A percentile compares a stretch with the other conserved stretches of the same genome.
Evolutionary conservation across 371 early-diverging fungal genomes (phyloP).

Genomic region (Apophysomyces variabilis): DNA sequence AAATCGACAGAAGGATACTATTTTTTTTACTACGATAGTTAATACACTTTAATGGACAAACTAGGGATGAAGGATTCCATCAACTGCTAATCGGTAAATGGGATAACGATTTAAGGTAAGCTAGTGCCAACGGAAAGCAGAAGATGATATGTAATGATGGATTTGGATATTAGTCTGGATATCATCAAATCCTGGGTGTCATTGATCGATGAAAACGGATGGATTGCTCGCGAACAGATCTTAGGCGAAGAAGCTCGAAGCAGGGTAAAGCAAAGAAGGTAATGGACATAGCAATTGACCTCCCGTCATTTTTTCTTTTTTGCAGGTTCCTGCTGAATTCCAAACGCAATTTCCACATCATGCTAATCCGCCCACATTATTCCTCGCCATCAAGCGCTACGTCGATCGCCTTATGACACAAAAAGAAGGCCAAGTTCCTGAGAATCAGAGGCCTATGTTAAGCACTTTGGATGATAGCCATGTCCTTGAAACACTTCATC

Average conservation of each 20-base stretch:
- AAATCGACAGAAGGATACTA: not conserved
- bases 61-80: slow-evolving; percentile 94
- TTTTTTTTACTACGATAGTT: not conserved
- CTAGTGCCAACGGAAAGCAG: too few species aligned
- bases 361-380: slow-evolving; percentile 93
- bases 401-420: slow-evolving; percentile 48
- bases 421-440: slow-evolving; percentile 7
- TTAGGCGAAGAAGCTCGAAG: slow-evolving; percentile 93
- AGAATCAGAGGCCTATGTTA: slow-evolving; percentile 10
- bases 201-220: slow-evolving; percentile 85
- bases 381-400: slow-evolving; percentile 71
- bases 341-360: slow-evolving; percentile 92
- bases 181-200: slow-evolving; percentile 83
- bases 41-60: not conserved
- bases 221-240: slow-evolving; percentile 96
- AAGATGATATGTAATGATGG: too few species aligned
- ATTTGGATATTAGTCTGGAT: slow-evolving; percentile 57
- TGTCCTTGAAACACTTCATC: slow-evolving; percentile 51
- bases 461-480: slow-evolving; percentile 36
- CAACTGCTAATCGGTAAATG: slow-evolving; percentile 84
- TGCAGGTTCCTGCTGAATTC: slow-evolving; percentile 84
- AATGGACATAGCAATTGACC: slow-evolving; percentile 14
- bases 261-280: slow-evolving; percentile 45
- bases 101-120: slow-evolving; percentile 82
- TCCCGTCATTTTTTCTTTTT: slow-evolving; percentile 2